Percentiles rank a stretch among this genome's conserved stretches.
Conservation (phyloP, 2,329 filamentous ascomycete species). For the Madurella fahalii region DNA sequence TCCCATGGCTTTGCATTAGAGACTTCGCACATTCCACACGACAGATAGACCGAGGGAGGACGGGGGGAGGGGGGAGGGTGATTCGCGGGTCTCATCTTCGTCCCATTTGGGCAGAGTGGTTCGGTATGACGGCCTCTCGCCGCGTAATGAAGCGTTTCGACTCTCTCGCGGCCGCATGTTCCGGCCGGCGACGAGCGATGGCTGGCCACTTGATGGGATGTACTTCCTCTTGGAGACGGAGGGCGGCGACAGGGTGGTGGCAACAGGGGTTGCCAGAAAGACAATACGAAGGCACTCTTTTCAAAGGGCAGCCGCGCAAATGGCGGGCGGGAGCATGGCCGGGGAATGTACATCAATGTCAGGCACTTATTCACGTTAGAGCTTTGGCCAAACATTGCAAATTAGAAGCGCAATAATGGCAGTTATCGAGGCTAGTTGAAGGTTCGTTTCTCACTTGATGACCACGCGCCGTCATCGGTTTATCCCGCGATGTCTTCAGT, state of each 20-base stretch:
- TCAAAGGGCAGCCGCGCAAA: neutral
- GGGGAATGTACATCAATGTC: conserved; percentile 24
- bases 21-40: conserved; percentile 21
- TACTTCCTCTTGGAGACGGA: neutral
- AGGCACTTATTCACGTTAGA: conserved; percentile 24
- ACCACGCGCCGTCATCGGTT: neutral
- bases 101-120: conserved; percentile 4
- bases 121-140: neutral
- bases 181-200: conserved; percentile 1
- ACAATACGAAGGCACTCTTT: conserved; percentile 1
- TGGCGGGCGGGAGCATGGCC: neutral
- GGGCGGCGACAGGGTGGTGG: neutral
- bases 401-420: conserved; percentile 8
- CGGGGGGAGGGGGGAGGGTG: conserved; percentile 17
- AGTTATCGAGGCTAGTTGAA: neutral
- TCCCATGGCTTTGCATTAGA: conserved; percentile 32
- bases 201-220: conserved; percentile 1
- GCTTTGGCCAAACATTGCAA: conserved; percentile 4
- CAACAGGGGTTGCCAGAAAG: neutral
- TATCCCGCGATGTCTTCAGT: too few species aligned
- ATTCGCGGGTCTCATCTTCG: conserved; percentile 17
- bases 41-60: conserved; percentile 25
- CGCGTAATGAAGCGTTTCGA: conserved; percentile 5
- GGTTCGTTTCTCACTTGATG: neutral
- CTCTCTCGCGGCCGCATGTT: conserved; percentile 1